Evolutionary conservation across 768 basidiomycete genomes (phyloP).

Genomic region (Lactifluus echinatus): DNA sequence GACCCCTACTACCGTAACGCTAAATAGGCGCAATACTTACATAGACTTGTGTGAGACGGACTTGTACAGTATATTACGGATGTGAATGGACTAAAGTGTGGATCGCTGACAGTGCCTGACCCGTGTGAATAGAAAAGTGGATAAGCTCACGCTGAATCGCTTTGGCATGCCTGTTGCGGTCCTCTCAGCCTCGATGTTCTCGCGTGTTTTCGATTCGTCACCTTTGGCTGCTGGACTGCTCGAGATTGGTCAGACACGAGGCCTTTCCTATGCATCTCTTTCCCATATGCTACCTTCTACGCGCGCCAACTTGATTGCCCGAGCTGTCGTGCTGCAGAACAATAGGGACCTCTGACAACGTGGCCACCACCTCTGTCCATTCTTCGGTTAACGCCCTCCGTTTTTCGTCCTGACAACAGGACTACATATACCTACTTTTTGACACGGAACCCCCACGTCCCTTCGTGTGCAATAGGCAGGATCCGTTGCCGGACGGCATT

Average conservation of each 20-base stretch:
- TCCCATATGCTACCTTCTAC: constrained; percentile 18
- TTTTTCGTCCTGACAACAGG: constrained; percentile 14
- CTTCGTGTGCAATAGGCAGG: constrained; percentile 18
- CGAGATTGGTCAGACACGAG: constrained; percentile 13
- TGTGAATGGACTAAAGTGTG: constrained; percentile 5
- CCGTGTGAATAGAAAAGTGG: constrained; percentile 14
- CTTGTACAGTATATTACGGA: not conserved
- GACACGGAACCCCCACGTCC: constrained; percentile 16
- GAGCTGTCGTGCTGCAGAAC: constrained; percentile 17
- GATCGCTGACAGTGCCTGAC: not conserved
- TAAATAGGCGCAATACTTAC: not conserved
- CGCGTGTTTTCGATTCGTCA: constrained; percentile 23
- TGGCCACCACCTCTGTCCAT: constrained; percentile 15
- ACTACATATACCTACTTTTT: not conserved
- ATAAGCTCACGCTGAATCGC: not conserved
- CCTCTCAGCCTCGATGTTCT: constrained; percentile 24
- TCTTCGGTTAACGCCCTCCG: constrained; percentile 13
- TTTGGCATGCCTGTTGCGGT: constrained; percentile 17
- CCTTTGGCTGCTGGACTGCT: constrained; percentile 10
- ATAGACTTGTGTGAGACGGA: not conserved
- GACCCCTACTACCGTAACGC: constrained; percentile 27
- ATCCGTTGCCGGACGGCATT: constrained; percentile 16
- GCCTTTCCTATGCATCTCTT: constrained; percentile 15
- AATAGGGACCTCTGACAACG: constrained; percentile 17
- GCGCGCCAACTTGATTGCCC: constrained; percentile 16